Evolutionary conservation across 2,329 filamentous ascomycete genomes (phyloP), one percentile per base, ranked within the genome.

Genomic region (Periconia macrospinosa): DNA sequence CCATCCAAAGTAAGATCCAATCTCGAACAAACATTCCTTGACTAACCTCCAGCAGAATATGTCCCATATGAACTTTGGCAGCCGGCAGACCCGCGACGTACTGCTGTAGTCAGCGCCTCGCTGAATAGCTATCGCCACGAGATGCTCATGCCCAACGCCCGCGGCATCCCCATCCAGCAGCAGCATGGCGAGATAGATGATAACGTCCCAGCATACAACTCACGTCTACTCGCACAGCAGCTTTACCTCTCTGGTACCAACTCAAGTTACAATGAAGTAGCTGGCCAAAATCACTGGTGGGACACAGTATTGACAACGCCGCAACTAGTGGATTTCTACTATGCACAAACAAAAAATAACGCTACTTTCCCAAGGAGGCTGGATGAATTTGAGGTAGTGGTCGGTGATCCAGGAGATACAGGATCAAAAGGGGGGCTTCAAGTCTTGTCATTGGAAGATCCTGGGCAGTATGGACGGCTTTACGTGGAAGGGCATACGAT

Each of bases 141-240:
- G 57, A 68, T 83, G 53, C 71, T 86, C 13, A 67, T 80, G 50
- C 67, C 74, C 2, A 86, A 86, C 55, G 68, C 77, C 15, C 74
- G 73, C 37, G 81, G 78, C 9, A 81, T 84, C 23, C 80, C 80
- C 1, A 74, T 85, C 2, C 65, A 83, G 35, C 80, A 83, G 58
- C 83, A 85, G 56, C 83, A 86, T 65, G 83, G 83, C 6, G 73
- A 76, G 27, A 61, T 70, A 10, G 83, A 86, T 61, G 81, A 83
- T 57, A 86, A 86, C 60, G 83, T 86, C 2, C 83, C 83, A 0
- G 71, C 76, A 6, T 85, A 83, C 59, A 78, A 86, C 64, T 84
- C 82, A 5, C 75, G 83, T 9, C 68, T 83, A 10, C 79, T 86
- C 67, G 75, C 77, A 43, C 76, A 81, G 54, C 70, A 82, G 41